phyloP scores from a whole-genome alignment of 257 asterid genomes.

The Lithospermum erythrorhizon region DNA sequence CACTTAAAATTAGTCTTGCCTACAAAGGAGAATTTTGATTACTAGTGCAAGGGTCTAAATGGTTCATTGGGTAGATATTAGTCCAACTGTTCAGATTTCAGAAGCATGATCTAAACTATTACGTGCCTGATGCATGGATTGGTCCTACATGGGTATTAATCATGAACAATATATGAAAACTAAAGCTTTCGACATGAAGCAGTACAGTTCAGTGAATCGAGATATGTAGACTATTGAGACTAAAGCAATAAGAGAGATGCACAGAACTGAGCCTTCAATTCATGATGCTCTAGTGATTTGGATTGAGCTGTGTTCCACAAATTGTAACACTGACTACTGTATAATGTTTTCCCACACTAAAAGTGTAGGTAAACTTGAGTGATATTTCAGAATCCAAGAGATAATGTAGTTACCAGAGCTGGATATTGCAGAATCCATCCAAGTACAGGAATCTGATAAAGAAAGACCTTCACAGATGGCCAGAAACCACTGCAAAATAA shows the following conservation, averaged over 20 bases:
- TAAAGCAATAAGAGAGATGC: background rate
- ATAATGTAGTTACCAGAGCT: constrained; percentile 35
- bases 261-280: background rate
- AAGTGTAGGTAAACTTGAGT: too few species aligned
- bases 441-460: constrained; percentile 66
- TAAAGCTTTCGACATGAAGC: background rate
- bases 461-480: constrained; percentile 73
- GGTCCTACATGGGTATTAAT: too few species aligned
- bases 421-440: constrained; percentile 76
- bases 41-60: too few species aligned
- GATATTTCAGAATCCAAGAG: background rate
- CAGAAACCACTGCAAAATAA: constrained; percentile 59
- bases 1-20: background rate
- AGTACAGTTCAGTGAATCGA: background rate
- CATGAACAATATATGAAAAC: too few species aligned
- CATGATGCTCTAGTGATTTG: background rate
- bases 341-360: background rate
- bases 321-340: background rate
- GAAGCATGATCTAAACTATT: too few species aligned
- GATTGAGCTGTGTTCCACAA: background rate
- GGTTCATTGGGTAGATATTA: too few species aligned
- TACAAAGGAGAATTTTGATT: background rate
- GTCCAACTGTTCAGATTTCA: too few species aligned
- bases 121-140: too few species aligned
- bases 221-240: background rate